Conservation (phyloP, 2,329 filamentous ascomycete genomes). For the Simplicillium sp. region DNA sequence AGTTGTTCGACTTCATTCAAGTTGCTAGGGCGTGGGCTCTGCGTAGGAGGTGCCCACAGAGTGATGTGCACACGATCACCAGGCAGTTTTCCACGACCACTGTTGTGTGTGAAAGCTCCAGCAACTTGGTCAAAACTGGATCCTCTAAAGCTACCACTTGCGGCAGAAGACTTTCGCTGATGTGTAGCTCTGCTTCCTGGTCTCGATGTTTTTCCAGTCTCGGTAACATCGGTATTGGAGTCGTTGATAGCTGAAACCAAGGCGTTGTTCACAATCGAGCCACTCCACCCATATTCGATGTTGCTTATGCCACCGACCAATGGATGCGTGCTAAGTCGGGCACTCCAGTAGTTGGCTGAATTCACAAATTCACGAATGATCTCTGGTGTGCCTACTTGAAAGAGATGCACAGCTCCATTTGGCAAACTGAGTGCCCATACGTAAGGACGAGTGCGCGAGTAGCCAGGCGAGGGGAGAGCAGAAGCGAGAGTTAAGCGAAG, state of each 20-base stretch:
- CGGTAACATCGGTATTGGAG: constrained; percentile 19
- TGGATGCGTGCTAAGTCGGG: constrained; percentile 86
- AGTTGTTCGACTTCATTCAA: constrained; percentile 75
- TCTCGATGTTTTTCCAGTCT: constrained; percentile 27
- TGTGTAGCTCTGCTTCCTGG: constrained; percentile 40
- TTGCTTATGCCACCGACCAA: constrained; percentile 90
- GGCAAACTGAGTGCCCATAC: constrained; percentile 92
- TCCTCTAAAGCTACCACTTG: constrained; percentile 42
- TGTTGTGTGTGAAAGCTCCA: constrained; percentile 43
- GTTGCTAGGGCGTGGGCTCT: constrained; percentile 79
- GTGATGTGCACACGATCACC: constrained; percentile 77
- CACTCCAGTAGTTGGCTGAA: constrained; percentile 96
- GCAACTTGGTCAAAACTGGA: constrained; percentile 52
- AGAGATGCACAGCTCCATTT: constrained; percentile 91
- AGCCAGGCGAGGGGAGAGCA: constrained; percentile 79
- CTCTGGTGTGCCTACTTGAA: constrained; percentile 91
- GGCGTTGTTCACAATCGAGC: constrained; percentile 61
- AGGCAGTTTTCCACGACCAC: constrained; percentile 52
- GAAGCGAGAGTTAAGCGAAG: constrained; percentile 89
- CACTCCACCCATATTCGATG: constrained; percentile 95
- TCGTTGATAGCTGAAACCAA: constrained; percentile 45
- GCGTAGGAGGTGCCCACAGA: constrained; percentile 82
- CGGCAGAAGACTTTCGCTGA: constrained; percentile 31
- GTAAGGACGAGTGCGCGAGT: constrained; percentile 80
- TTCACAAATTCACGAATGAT: constrained; percentile 91